Base-by-base conservation (phyloP, 148 eudicot genomes). In the Polygonum aviculare region DNA sequence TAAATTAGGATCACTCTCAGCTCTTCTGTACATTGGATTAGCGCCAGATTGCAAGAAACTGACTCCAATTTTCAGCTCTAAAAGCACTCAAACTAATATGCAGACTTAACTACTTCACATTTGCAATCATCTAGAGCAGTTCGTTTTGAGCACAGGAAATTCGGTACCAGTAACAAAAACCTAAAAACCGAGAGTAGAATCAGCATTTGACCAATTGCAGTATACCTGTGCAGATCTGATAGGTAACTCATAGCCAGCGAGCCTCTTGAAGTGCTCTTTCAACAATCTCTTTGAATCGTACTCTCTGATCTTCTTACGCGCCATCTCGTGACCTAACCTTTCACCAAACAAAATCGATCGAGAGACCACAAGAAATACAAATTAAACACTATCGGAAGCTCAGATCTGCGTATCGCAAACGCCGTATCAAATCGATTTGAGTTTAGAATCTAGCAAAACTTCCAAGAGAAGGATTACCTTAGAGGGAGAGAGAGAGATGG, bases 271-370 rank as follows among this genome's bases (percentile, higher is more conserved):
- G 62, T 92, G 94, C 82, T 92, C 85, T 80, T 88, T 92, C 6
- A 92, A 83, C 54, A 92, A 81, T 79, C 95, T 87, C 86, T 92
- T 92, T 14, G 97, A 92, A 87, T 90, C 97, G 78, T 87, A 90
- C 89, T 92, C 97, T 82, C 97, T 83, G 85, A 92, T 90, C 93
- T 92, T 92, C 94, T 92, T 92, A 41, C 97, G 78, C 35, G 97
- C 97, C 97, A 92, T 91, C 79, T 52, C 63, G 63, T 57, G 63
- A 57, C 63, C 63, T 57, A 57, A n/a, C 63, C 63, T 21, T 57
- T 22, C 10, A 57, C 63, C 63, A 57, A 19, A 57, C 26, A 57
- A 19, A 57, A 21, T 10, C 63, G 12, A 57, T 22, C 10, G 3
- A 57, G 12, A 2, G 33, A 21, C 7, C 1, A 57, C 21, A 55